These are phyloP conservation scores for Vaucheria bursata DNA, from an alignment of 352 stramenopile species.

Conservation along the genomic window DNA sequence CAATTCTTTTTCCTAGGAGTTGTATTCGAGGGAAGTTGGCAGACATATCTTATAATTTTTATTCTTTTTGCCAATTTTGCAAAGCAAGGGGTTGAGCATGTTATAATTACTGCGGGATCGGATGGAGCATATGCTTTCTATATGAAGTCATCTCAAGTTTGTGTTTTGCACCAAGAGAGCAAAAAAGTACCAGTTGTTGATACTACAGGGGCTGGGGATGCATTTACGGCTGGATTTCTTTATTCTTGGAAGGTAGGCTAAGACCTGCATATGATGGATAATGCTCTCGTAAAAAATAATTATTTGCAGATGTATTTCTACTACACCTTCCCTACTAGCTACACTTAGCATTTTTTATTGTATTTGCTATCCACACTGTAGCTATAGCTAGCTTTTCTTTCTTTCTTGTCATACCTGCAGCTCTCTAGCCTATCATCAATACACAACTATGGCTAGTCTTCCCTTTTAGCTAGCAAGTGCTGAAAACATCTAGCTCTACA, in stretches of 20 bases:
- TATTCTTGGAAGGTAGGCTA: slow-evolving; percentile 4
- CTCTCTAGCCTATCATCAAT: neutral
- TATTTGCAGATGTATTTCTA: neutral
- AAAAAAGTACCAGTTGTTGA: slow-evolving; percentile 1
- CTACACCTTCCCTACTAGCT: neutral
- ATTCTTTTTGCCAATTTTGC: too few species aligned
- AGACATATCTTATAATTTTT: too few species aligned
- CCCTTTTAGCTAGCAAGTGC: too few species aligned
- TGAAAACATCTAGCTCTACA: too few species aligned
- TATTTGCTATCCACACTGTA: neutral
- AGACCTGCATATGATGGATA: neutral
- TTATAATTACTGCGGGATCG: neutral
- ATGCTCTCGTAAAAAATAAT: neutral
- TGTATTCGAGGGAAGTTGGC: too few species aligned
- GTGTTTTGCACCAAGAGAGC: neutral
- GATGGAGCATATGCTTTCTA: neutral
- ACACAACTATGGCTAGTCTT: too few species aligned
- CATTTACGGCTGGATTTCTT: neutral
- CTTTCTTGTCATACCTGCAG: neutral
- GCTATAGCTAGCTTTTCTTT: neutral
- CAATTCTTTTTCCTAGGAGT: too few species aligned
- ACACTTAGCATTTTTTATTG: neutral
- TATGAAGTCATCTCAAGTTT: neutral
- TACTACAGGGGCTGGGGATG: neutral
- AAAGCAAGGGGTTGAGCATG: neutral